phyloP scores from a whole-genome alignment of 345 rosid genomes.

The Bruguiera sexangula region DNA sequence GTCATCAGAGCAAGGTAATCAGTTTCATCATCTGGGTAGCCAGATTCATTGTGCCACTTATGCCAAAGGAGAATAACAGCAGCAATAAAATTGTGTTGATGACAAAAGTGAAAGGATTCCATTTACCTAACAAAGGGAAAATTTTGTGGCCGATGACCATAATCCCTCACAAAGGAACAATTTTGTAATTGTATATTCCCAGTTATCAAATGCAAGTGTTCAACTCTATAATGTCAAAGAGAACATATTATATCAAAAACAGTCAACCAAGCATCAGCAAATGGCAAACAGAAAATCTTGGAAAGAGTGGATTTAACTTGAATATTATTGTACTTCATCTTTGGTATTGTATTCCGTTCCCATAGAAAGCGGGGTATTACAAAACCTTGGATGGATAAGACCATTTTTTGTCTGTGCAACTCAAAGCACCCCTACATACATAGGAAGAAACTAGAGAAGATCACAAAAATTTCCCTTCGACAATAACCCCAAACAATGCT shows the following conservation, averaged over 20 bases:
- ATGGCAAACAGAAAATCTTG: too few relatives aligned
- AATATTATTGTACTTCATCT: neutral
- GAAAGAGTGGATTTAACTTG: neutral
- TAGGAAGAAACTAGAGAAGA: neutral
- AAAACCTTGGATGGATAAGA: neutral
- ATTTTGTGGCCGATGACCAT: too few relatives aligned
- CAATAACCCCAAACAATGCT: neutral
- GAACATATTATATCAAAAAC: too few relatives aligned
- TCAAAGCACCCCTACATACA: constrained; percentile 3
- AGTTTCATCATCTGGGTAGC: neutral
- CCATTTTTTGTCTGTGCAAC: neutral
- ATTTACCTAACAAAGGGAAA: too few relatives aligned
- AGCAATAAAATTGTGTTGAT: neutral
- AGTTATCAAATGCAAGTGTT: too few relatives aligned
- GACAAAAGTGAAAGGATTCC: neutral
- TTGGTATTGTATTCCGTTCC: neutral
- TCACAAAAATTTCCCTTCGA: neutral
- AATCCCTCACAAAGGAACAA: too few relatives aligned
- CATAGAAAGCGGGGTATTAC: neutral
- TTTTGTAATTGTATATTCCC: too few relatives aligned
- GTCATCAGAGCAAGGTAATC: neutral
- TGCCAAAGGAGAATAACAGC: neutral
- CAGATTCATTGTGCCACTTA: neutral
- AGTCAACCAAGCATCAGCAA: too few relatives aligned
- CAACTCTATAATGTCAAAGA: too few relatives aligned